Evolutionary conservation across 495 filamentous ascomycete genomes (phyloP).

Genomic region (Aspergillus avenaceus): DNA sequence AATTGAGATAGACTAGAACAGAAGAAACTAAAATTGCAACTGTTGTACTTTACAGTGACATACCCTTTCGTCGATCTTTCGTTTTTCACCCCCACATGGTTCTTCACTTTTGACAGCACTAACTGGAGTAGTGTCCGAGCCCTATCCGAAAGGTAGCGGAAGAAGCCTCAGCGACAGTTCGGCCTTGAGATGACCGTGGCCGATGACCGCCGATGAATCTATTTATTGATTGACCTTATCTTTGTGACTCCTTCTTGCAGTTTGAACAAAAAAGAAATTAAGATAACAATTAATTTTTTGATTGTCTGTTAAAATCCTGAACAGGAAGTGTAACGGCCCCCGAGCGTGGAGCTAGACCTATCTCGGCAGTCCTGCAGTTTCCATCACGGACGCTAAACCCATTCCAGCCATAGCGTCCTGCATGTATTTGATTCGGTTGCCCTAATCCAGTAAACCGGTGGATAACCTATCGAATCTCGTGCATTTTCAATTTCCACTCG

Average conservation of each 20-base stretch:
- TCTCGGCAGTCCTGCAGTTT: constrained; percentile 2
- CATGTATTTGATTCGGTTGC: neutral
- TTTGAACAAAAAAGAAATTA: too few relatives aligned
- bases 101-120: neutral
- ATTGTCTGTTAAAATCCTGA: too few relatives aligned
- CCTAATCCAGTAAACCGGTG: constrained; percentile 5
- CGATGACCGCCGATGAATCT: too few relatives aligned
- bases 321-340: neutral
- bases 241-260: too few relatives aligned
- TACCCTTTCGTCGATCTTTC: neutral
- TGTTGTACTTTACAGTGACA: constrained; percentile 9
- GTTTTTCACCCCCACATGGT: neutral
- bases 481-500: constrained; percentile 1
- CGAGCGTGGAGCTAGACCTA: neutral
- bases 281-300: too few relatives aligned
- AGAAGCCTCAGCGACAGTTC: too few relatives aligned
- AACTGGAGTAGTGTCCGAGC: too few relatives aligned
- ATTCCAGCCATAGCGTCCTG: neutral
- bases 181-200: too few relatives aligned
- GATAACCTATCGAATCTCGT: constrained; percentile 1
- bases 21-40: neutral
- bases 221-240: too few relatives aligned
- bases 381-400: constrained; percentile 4
- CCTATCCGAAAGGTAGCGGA: too few relatives aligned
- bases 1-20: constrained; percentile 13